Conservation (phyloP, 169 alveolate species). For the Cryptosporidium ryanae region DNA sequence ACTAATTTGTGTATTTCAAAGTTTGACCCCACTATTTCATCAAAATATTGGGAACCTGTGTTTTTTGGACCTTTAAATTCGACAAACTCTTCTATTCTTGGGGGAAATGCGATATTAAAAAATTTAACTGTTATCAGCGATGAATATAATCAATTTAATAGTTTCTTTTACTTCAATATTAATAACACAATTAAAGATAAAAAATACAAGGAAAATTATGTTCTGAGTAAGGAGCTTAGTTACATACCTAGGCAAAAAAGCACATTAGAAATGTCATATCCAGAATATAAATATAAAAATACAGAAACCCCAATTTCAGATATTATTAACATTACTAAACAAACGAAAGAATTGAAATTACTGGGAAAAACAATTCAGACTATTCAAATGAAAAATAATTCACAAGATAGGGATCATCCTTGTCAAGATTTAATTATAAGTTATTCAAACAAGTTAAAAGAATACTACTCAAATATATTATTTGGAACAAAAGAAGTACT, state of each 20-base stretch:
- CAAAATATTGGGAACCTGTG: constrained; percentile 70
- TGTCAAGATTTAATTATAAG: constrained; percentile 34
- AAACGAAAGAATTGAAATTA: not conserved
- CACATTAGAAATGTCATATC: constrained; percentile 49
- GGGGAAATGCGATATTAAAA: constrained; percentile 32
- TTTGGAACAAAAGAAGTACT: constrained; percentile 44
- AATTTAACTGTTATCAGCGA: not conserved
- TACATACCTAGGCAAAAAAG: constrained; percentile 30
- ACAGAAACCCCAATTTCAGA: not conserved
- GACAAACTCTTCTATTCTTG: constrained; percentile 35
- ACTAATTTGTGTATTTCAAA: constrained; percentile 44
- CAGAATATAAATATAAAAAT: constrained; percentile 11
- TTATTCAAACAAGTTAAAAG: constrained; percentile 37
- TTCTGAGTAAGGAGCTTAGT: not conserved
- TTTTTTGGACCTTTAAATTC: constrained; percentile 47
- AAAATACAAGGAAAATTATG: not conserved
- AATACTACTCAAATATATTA: constrained; percentile 32
- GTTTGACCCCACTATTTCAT: constrained; percentile 49
- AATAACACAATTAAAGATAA: not conserved
- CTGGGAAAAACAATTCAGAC: not conserved
- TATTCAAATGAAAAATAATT: constrained; percentile 23
- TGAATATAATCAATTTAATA: not conserved
- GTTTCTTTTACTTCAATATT: not conserved
- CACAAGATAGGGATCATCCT: constrained; percentile 59
- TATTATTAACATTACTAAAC: not conserved